These are phyloP conservation scores for Kodamaea leandrae DNA, from an alignment of 805 yeast species.

Conservation along the genomic window DNA sequence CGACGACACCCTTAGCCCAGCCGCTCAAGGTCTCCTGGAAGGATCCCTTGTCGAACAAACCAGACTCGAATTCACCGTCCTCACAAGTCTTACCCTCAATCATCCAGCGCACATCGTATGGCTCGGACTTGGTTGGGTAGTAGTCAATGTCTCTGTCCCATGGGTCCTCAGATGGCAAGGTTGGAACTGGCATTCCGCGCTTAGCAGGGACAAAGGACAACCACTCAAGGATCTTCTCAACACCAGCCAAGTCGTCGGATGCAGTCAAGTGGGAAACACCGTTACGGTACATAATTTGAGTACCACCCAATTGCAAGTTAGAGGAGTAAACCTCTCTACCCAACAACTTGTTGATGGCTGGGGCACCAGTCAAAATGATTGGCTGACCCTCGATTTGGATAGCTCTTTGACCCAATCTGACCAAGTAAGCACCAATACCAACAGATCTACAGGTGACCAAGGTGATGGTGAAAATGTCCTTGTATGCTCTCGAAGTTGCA, in stretches of 20 bases:
- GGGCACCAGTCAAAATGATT: conserved; percentile 97
- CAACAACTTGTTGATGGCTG: conserved; percentile 92
- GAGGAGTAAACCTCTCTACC: conserved; percentile 98
- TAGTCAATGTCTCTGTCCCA: conserved; percentile 95
- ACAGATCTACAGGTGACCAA: conserved; percentile 99
- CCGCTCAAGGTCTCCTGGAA: conserved; percentile 96
- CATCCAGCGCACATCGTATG: conserved; percentile 93
- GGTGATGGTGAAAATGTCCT: conserved; percentile 96
- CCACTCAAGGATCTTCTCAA: conserved; percentile 92
- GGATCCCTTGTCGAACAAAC: conserved; percentile 88
- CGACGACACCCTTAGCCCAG: conserved; percentile 98
- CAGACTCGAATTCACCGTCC: conserved; percentile 67
- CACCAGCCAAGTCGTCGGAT: conserved; percentile 95
- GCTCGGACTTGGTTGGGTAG: conserved; percentile 66
- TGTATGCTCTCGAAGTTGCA: conserved; percentile 95
- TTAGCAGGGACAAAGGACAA: conserved; percentile 90
- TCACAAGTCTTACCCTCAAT: conserved; percentile 82
- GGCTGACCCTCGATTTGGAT: conserved; percentile 99
- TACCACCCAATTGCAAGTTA: conserved; percentile 97
- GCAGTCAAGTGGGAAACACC: conserved; percentile 99
- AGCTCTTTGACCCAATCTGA: conserved; percentile 97
- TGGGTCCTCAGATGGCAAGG: conserved; percentile 71
- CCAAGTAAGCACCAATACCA: conserved; percentile 99
- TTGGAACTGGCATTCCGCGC: conserved; percentile 88
- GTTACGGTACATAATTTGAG: conserved; percentile 96